Percentiles rank a stretch among this genome's conserved stretches.
phyloP scores from a whole-genome alignment of 2,329 filamentous ascomycete genomes.

The Fusarium poae region DNA sequence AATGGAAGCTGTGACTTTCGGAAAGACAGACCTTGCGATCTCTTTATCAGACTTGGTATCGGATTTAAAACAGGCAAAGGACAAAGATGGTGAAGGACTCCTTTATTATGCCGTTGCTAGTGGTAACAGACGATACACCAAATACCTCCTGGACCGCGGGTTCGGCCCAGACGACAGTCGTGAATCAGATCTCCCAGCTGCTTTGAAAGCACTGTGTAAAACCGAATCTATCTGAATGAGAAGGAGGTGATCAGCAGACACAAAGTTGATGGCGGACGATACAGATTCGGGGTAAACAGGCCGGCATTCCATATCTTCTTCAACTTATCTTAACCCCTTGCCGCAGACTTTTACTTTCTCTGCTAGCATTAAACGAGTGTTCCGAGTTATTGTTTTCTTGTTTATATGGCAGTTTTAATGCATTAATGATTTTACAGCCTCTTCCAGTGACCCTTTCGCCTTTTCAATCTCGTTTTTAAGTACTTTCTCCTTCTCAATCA shows the following conservation, averaged over 20 bases:
- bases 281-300: not conserved
- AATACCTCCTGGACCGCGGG: not conserved
- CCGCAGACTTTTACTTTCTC: too few species aligned
- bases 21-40: not conserved
- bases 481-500: not conserved
- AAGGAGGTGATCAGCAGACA: fast-evolving
- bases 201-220: not conserved
- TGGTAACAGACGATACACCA: not conserved
- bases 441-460: not conserved
- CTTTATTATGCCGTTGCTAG: conserved; percentile 10
- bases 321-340: too few species aligned
- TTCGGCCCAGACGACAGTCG: not conserved
- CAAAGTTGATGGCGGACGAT: not conserved
- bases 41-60: not conserved
- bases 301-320: not conserved
- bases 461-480: not conserved
- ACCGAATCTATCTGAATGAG: too few species aligned
- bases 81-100: not conserved
- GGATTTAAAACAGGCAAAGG: not conserved
- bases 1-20: not conserved
- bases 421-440: not conserved
- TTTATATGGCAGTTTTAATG: not conserved
- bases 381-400: too few species aligned
- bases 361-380: too few species aligned
- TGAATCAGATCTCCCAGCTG: not conserved